Evolutionary conservation across 2,329 filamentous ascomycete genomes (phyloP).

Genomic region (Fusarium keratoplasticum): DNA sequence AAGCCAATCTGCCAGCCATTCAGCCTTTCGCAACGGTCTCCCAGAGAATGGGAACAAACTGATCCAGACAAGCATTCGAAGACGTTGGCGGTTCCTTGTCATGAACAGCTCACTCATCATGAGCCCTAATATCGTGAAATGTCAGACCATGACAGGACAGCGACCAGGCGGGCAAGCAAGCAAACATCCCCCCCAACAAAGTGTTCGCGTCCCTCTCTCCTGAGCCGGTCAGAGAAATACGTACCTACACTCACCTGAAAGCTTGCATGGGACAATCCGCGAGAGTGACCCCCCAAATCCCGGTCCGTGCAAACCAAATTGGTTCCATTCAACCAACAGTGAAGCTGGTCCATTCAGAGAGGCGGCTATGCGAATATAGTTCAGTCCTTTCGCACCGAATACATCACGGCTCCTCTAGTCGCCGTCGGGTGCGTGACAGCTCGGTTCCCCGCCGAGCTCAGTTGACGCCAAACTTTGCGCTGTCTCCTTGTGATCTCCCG

Average conservation of each 20-base stretch:
- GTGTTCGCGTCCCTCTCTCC: not conserved
- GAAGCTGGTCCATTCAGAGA: not conserved
- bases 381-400: conserved; percentile 3
- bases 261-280: conserved; percentile 10
- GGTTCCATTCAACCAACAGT: not conserved
- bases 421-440: not conserved
- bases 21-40: conserved; percentile 26
- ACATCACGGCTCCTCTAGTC: not conserved
- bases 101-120: not conserved
- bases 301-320: conserved; percentile 6
- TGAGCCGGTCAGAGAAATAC: not conserved
- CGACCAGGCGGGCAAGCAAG: not conserved
- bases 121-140: not conserved
- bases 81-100: not conserved
- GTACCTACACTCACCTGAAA: conserved; percentile 15
- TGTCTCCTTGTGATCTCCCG: conserved; percentile 10
- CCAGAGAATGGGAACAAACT: conserved; percentile 8
- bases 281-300: not conserved
- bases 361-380: conserved; percentile 2
- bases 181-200: not conserved
- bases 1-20: conserved; percentile 18
- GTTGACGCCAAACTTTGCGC: conserved; percentile 24
- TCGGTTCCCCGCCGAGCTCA: conserved; percentile 9
- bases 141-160: not conserved
- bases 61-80: not conserved